These are phyloP conservation scores for Artemisia tridentata DNA, from an alignment of 129 eudicot genomes.

Conservation along the genomic window DNA sequence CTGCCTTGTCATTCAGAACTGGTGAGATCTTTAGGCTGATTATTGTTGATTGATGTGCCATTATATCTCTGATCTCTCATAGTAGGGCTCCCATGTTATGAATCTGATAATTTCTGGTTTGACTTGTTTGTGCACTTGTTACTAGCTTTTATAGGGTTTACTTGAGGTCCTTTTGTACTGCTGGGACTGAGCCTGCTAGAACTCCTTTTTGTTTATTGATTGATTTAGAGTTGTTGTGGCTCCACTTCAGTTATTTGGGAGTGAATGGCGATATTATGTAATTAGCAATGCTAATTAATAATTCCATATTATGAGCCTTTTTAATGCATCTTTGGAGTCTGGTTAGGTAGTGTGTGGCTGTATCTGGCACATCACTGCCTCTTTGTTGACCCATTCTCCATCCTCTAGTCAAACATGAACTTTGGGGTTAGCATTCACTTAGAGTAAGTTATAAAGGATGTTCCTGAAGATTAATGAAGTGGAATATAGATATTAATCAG, in stretches of 20 bases:
- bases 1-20: conserved; percentile 88
- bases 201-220: no score
- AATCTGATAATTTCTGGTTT: background rate
- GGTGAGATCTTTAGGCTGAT: conserved; percentile 39
- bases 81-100: background rate
- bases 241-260: no score
- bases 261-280: background rate
- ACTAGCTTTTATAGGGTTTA: background rate
- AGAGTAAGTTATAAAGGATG: no score
- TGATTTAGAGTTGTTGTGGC: no score
- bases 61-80: conserved; percentile 5
- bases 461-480: no score
- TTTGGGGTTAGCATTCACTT: no score
- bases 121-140: background rate
- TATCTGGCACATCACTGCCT: no score
- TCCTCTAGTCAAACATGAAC: no score
- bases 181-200: no score
- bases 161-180: no score
- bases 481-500: no score
- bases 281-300: background rate
- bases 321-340: background rate
- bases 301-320: background rate
- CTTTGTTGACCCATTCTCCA: no score
- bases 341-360: background rate
- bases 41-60: conserved; percentile 8